phyloP scores from a whole-genome alignment of 2,329 filamentous ascomycete species.

The Colletotrichum musae region DNA sequence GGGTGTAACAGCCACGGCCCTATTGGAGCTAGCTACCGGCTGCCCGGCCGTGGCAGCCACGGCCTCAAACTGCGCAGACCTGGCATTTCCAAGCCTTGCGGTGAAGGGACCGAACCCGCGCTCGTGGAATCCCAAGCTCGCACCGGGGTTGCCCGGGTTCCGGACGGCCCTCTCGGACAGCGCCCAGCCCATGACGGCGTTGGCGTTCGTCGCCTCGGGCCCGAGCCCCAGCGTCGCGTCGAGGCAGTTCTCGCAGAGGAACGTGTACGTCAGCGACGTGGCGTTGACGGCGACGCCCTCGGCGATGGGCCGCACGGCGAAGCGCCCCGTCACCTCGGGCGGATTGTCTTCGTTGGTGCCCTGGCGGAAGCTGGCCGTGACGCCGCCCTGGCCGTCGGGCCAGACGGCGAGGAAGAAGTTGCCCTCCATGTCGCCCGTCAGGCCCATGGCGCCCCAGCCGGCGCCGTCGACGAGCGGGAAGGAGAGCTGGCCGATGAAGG shows the following conservation, averaged over 20 bases:
- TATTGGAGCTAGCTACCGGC: constrained; percentile 46
- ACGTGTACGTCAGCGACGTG: constrained; percentile 61
- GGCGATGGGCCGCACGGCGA: constrained; percentile 56
- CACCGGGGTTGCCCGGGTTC: constrained; percentile 44
- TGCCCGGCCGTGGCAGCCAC: constrained; percentile 57
- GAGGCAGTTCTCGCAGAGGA: constrained; percentile 58
- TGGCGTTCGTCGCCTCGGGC: constrained; percentile 43
- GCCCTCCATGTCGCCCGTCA: constrained; percentile 60
- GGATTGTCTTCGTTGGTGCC: constrained; percentile 60
- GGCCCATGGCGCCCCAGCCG: constrained; percentile 62
- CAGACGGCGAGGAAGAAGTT: constrained; percentile 61
- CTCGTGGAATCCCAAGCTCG: constrained; percentile 50
- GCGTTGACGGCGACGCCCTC: constrained; percentile 59
- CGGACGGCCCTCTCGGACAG: constrained; percentile 46
- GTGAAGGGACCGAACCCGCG: constrained; percentile 49
- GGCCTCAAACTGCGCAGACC: constrained; percentile 52
- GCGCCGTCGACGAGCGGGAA: constrained; percentile 55
- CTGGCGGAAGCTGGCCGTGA: constrained; percentile 60
- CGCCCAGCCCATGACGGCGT: constrained; percentile 55
- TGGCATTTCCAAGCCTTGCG: constrained; percentile 51
- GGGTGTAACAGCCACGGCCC: constrained; percentile 39
- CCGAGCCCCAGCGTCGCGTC: constrained; percentile 48
- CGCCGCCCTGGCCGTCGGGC: constrained; percentile 54
- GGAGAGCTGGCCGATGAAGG: constrained; percentile 64
- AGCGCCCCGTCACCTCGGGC: constrained; percentile 57